phyloP scores from a whole-genome alignment of 1,284 basidiomycete species.

The Phellinidium pouzarii region DNA sequence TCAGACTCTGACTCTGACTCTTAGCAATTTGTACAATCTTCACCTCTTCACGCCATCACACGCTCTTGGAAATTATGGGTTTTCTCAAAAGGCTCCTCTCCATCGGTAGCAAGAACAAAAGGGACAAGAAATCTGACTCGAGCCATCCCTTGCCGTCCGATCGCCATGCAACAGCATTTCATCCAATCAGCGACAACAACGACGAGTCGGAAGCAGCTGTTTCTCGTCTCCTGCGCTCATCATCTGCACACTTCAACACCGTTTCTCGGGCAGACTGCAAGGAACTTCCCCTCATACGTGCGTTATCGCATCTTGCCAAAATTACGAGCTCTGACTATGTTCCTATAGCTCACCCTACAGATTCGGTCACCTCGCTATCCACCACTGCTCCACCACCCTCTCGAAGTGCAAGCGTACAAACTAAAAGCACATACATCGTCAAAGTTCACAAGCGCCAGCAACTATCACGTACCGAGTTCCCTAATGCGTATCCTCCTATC shows the following conservation, averaged over 20 bases:
- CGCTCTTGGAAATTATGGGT: constrained; percentile 39
- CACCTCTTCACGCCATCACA: background rate
- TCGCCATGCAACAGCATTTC: background rate
- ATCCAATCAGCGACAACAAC: constrained; percentile 22
- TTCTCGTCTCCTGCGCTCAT: constrained; percentile 60
- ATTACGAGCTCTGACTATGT: constrained; percentile 5
- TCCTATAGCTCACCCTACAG: constrained; percentile 56
- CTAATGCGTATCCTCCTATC: constrained; percentile 43
- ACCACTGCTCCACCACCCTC: constrained; percentile 28
- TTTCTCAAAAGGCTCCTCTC: constrained; percentile 68
- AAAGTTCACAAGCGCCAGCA: constrained; percentile 56
- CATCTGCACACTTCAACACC: constrained; percentile 56
- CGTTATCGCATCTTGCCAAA: constrained; percentile 27
- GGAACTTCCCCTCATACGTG: constrained; percentile 60
- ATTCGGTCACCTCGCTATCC: constrained; percentile 40
- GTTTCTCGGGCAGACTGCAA: constrained; percentile 49
- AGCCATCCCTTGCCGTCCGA: background rate
- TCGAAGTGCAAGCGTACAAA: constrained; percentile 38
- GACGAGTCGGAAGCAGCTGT: constrained; percentile 51
- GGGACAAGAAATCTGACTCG: constrained; percentile 35
- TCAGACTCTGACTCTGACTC: too few species aligned
- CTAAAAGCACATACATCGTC: constrained; percentile 60
- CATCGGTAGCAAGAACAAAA: constrained; percentile 52
- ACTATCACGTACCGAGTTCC: constrained; percentile 57
- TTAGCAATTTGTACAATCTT: too few species aligned